Evolutionary conservation across 2,329 filamentous ascomycete species (phyloP), one percentile per base, ranked within the genome.

Genomic region (Sclerotiophoma versabilis): DNA sequence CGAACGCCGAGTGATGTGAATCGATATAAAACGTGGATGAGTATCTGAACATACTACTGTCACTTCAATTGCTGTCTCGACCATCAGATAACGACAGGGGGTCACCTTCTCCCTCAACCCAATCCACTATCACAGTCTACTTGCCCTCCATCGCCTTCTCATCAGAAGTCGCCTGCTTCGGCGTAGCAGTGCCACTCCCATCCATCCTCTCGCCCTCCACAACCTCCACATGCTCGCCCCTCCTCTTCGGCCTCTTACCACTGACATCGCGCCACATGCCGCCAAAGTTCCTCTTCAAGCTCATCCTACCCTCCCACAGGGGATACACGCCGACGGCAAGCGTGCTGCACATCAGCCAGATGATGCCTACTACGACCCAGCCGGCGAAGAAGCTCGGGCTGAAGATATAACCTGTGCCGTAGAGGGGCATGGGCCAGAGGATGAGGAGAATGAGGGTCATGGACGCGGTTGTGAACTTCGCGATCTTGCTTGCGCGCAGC

Each of bases 391-490:
- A 95, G 5, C 80, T 80, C 77, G 89, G 88, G 71, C 82, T 87
- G 76, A 95, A 96, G 54, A 96, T 84, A 71, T 96, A 96, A 0
- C 84, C 84, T 0, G 83, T 83, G 15, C 91, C 92, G 68, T 95
- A 96, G 83, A 96, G 86, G 0, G 92, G 92, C 83, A 96, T 93
- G 0, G 92, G 92, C 92, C 92, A 96, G 14, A 96, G 83, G 1
- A 96, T 81, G 0, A 96, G 78, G 45, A 96, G 80, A 0, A 86
- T 80, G 0, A 96, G 58, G 0, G 90, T 90, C 77, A 91, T 79
- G 54, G 81, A 72, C 1, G 85, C 79, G 1, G 87, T 90, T 34
- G 85, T 73, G 14, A 74, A 76, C 39, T 84, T 80, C 0, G 85
- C 83, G 61, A 85, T 83, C 57, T 77, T 79, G 25, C 78, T 76